Conservation (phyloP, 176 grass and related monocot genomes). For the Lolium multiflorum region DNA sequence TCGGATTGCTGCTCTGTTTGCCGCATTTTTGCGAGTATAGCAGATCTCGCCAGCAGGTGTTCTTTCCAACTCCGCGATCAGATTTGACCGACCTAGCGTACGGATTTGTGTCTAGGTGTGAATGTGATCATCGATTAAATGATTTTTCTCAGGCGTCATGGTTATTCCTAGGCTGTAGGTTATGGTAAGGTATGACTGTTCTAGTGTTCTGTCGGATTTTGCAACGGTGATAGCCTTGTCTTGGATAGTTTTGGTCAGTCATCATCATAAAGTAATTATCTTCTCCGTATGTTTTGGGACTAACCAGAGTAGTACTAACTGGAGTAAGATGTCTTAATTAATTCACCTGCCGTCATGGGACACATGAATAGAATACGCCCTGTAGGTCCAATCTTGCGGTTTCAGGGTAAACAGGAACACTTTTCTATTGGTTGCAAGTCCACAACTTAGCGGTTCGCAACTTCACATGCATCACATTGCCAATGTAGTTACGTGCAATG, state of each 20-base stretch:
- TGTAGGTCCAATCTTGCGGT: conserved; percentile 9
- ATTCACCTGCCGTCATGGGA: not conserved
- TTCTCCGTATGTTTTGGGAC: not conserved
- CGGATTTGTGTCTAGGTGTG: not conserved
- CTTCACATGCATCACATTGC: not conserved
- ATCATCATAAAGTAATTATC: not conserved
- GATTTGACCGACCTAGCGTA: conserved; percentile 20
- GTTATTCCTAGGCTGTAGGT: not conserved
- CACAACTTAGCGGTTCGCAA: not conserved
- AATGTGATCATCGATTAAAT: not conserved
- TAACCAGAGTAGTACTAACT: not conserved
- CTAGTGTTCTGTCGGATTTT: not conserved
- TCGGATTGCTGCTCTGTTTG: not conserved
- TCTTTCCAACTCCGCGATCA: not conserved
- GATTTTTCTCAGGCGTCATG: not conserved
- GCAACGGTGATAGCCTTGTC: not conserved
- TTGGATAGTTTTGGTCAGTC: not conserved
- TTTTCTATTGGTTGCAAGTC: not conserved
- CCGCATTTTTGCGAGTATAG: not conserved
- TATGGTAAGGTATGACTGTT: not conserved
- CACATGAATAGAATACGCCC: conserved; percentile 15
- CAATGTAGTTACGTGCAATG: not conserved
- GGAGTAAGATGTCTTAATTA: not conserved
- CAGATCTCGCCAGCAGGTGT: not conserved
- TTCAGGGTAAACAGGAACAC: not conserved